Evolutionary conservation across 2,329 filamentous ascomycete species (phyloP), one percentile per base, ranked within the genome.

Genomic region (Thermomyces lanuginosus): DNA sequence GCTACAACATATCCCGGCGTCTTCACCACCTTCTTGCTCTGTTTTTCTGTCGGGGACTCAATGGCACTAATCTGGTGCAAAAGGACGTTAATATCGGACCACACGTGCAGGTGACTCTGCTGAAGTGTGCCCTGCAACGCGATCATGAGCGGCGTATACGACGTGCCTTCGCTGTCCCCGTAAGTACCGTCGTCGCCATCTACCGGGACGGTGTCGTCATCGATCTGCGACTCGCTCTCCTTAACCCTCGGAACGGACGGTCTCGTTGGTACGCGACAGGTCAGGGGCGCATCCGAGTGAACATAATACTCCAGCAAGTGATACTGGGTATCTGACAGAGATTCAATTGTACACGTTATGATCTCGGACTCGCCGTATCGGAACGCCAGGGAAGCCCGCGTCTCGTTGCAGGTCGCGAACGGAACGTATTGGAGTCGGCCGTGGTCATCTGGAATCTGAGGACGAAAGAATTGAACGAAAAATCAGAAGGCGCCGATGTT

Each of bases 371-470:
- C 57, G 49, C 84, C 84, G 59, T 92, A 95, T 51, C 71, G 67
- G 49, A 98, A 75, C 44, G 89, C 73, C 42, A 98, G 72, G 0
- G 84, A 76, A 26, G 69, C 66, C 22, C 64, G 64, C 8, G 89
- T 95, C 55, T 95, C 89, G 55, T 83, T 79, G 67, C 89, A 95
- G 17, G 66, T 64, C 13, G 80, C 80, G 54, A 95, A 95, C 20
- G 86, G 82, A 22, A 89, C 74, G 65, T 89, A 95, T 65, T 92
- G 69, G 30, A 93, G 71, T 51, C 91, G 76, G 45, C 89, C 76
- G 37, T 74, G 64, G 18, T 66, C 64, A 49, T 91, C 73, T 46
- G 81, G 76, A 45, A 93, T 75, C 61, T 60, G 33, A n/a, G n/a
- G n/a, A n/a, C n/a, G n/a, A n/a, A n/a, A n/a, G n/a, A n/a, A n/a